Base-by-base conservation (phyloP, 345 rosid species). In the Syzygium aromaticum region DNA sequence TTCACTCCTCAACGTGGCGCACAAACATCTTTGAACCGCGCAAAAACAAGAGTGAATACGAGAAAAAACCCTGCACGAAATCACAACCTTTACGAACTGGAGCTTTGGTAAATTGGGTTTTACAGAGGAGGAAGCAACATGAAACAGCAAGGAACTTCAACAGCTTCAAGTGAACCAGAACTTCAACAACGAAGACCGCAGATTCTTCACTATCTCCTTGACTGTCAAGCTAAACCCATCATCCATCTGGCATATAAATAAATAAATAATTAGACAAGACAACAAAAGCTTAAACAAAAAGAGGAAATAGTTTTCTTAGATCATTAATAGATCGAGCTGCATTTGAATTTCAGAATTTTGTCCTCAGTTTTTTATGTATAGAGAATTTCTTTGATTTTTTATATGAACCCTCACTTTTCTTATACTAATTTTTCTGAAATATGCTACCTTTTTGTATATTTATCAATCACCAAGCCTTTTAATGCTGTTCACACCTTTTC, bases 151-250 rank as follows among this genome's bases (percentile, higher is more conserved):
- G 38, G 49, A 33, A 19, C 82, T 19, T 38, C 82, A 21, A 38
- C 82, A 38, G 43, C 49, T 73, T 73, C 49, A 38, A 22, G 11
- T 38, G 82, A 33, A 17, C 80, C 80, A 33, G 80, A 38, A 73
- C 49, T 73, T 33, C 82, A 38, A 38, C 46, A 73, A 11, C 30
- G 86, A 73, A 73, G 82, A 73, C 27, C 89, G 89, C 15, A 91
- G 85, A n/a, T 88, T 92, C 51, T 61, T 88, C 85, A 89, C 88
- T 14, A 92, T 52, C 82, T 89, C 92, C 86, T 88, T 89, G 25
- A 85, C 77, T 30, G 89, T 80, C 86, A 85, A 73, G 63, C 52
- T 61, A 61, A 87, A 86, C 43, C 84, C 90, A 83, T 7, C 89
- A 21, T 87, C 91, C 88, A 88, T 90, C 91, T 89, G 82, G 82